These are phyloP conservation scores for Pseudopithomyces maydicus DNA, from an alignment of 2,329 filamentous ascomycete genomes.

Conservation along the genomic window DNA sequence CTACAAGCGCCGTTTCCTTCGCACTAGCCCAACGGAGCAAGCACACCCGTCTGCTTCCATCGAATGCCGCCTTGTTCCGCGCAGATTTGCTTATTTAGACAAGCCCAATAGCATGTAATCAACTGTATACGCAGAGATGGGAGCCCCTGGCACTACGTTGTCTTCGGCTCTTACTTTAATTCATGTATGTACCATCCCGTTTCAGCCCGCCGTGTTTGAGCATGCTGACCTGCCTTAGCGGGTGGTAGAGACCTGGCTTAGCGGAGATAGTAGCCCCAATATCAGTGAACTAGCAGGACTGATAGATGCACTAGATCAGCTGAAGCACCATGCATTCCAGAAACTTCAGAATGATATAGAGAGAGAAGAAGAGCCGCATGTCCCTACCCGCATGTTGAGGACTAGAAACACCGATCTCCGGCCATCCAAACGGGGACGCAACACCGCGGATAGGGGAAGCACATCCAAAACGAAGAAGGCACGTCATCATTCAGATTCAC, in stretches of 20 bases:
- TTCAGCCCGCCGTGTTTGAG: not conserved
- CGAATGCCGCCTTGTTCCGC: not conserved
- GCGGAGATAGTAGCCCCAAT: not conserved
- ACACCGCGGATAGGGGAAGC: too few species aligned
- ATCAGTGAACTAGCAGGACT: not conserved
- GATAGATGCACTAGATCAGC: not conserved
- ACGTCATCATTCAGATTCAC: not conserved
- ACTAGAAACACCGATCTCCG: too few species aligned
- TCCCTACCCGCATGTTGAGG: not conserved
- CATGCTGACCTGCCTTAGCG: not conserved
- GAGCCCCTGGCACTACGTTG: not conserved
- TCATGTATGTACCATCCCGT: not conserved
- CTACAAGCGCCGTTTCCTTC: conserved; percentile 1
- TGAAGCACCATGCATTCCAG: not conserved
- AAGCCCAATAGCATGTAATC: not conserved
- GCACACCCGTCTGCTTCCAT: not conserved
- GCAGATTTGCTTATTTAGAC: not conserved
- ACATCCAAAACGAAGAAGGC: not conserved
- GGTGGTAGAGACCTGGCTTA: not conserved
- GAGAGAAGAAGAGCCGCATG: not conserved
- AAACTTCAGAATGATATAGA: not conserved
- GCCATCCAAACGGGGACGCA: not conserved
- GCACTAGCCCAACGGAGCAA: not conserved
- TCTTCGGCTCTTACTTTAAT: not conserved
- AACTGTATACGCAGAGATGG: not conserved